These are phyloP conservation scores for Cymbidium sinense DNA, from an alignment of 106 monocot genomes.

Conservation along the genomic window DNA sequence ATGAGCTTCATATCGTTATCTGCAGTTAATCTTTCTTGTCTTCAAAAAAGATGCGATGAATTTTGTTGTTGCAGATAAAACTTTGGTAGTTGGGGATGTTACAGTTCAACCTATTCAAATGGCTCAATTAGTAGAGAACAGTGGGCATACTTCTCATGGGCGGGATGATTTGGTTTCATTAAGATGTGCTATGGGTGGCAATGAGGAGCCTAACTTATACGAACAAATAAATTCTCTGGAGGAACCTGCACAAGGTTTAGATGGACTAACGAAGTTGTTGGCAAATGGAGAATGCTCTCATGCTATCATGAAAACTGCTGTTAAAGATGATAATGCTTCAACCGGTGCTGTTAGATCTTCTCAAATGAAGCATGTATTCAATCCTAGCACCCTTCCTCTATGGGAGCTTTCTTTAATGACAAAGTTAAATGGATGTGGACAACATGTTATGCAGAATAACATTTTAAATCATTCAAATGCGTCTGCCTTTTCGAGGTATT, in stretches of 20 bases:
- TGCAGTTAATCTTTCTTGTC: neutral
- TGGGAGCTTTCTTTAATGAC: slow-evolving; percentile 41
- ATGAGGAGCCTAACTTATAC: slow-evolving; percentile 10
- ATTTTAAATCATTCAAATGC: slow-evolving; percentile 63
- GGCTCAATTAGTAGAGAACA: slow-evolving; percentile 7
- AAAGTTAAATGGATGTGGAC: slow-evolving; percentile 17
- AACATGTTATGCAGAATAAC: slow-evolving; percentile 30
- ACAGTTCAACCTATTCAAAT: slow-evolving; percentile 16
- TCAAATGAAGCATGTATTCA: slow-evolving; percentile 14
- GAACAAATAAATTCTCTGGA: slow-evolving; percentile 11
- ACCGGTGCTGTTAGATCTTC: slow-evolving; percentile 16
- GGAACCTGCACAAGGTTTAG: slow-evolving; percentile 10
- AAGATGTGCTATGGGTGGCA: slow-evolving; percentile 12
- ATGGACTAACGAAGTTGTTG: slow-evolving; percentile 23
- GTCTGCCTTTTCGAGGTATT: slow-evolving; percentile 87
- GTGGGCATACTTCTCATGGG: neutral
- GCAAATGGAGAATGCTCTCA: slow-evolving; percentile 23
- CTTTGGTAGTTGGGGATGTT: slow-evolving; percentile 9
- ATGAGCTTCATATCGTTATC: neutral
- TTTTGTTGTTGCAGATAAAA: slow-evolving; percentile 26
- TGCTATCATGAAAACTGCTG: slow-evolving; percentile 16
- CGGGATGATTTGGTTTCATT: neutral
- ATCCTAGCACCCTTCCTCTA: slow-evolving; percentile 17
- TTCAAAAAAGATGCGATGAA: neutral
- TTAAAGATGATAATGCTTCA: neutral